Evolutionary conservation across 768 basidiomycete species (phyloP), one percentile per base, ranked within the genome.

Genomic region (Thelephora aurantiotincta): DNA sequence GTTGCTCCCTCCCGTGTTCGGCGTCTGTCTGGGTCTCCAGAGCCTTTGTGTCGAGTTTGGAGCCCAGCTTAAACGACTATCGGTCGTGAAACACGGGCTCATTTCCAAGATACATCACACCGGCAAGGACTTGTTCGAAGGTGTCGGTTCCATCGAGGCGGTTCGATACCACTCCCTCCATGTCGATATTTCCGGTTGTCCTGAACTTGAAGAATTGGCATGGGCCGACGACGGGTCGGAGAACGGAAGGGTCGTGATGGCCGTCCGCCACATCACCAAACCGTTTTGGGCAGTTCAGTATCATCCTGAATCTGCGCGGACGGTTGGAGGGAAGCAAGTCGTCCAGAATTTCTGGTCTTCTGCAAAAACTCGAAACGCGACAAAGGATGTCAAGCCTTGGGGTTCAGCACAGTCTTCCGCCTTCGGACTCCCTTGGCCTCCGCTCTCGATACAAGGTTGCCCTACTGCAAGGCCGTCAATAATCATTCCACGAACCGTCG

Each of bases 251-350:
- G 78, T 87, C 18, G 68, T 86, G 42, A 90, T 91, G 87, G 85
- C 78, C 35, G 64, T 74, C 22, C 73, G 70, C 52, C 88, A 91
- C 58, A 67, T 52, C 44, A 61, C 54, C 19, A 72, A 69, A 50
- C 87, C 88, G 3, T 85, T 87, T 56, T 90, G 83, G 81, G 86
- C 82, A 3, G 88, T 91, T 19, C 88, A 91, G 57, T 91, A 90
- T 59, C 88, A 91, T 58, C 88, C 88, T 5, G 88, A 90, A 58
- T 90, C 87, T 3, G 75, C 83, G 3, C 71, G 82, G 54, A 90
- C 86, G 2, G 65, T 68, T 37, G 74, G 72, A 2, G 82, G 81
- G 5, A 55, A 71, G n/a, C 71, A 79, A 48, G 75, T 87, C 13
- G 52, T 89, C 48, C 61, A 60, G 18, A 90, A 87, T 60, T 89